phyloP scores from a whole-genome alignment of 306 rosid genomes.

The Herpetospermum pedunculosum region DNA sequence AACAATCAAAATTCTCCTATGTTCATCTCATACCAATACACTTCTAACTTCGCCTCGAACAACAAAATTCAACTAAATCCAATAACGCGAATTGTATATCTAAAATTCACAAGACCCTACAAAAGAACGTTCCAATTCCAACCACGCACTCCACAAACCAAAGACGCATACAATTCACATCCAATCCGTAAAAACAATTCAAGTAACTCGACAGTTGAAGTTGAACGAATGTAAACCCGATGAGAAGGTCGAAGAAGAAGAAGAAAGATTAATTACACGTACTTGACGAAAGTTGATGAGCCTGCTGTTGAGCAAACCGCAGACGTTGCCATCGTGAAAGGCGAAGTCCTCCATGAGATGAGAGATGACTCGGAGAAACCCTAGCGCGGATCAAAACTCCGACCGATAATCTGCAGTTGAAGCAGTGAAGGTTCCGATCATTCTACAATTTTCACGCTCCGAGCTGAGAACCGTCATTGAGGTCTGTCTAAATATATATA shows the following conservation, averaged over 20 bases:
- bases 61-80: not conserved
- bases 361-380: constrained; percentile 10
- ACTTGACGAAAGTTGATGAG: constrained; percentile 41
- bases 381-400: constrained; percentile 10
- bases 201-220: not conserved
- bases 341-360: constrained; percentile 51
- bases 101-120: not conserved
- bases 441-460: constrained; percentile 6
- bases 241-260: not conserved
- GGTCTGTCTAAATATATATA: not conserved
- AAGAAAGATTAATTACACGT: not conserved
- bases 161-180: not conserved
- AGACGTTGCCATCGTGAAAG: constrained; percentile 60
- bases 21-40: not conserved
- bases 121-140: not conserved
- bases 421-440: constrained; percentile 22
- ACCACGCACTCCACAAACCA: not conserved
- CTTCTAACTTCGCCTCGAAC: not conserved
- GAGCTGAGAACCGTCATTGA: not conserved
- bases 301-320: constrained; percentile 42
- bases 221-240: not conserved
- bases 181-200: not conserved
- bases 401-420: constrained; percentile 21
- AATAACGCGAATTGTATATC: not conserved
- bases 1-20: not conserved